Evolutionary conservation across 768 basidiomycete genomes (phyloP).

Genomic region (Naganishia randhawae): DNA sequence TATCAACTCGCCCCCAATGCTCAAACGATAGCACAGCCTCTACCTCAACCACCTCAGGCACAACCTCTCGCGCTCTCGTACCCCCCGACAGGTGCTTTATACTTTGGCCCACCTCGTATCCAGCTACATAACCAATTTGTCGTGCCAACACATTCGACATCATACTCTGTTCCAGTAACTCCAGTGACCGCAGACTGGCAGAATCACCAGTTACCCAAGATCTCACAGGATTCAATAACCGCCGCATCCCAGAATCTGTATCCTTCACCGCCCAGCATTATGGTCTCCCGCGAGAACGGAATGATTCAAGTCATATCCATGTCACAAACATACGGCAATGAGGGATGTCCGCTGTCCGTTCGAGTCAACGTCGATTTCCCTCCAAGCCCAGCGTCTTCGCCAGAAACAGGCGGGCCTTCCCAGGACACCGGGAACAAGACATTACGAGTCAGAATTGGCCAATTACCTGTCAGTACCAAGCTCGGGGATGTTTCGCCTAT

Average conservation of each 20-base stretch:
- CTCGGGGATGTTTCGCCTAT: constrained; percentile 15
- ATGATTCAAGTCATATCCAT: constrained; percentile 18
- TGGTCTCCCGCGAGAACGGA: constrained; percentile 1
- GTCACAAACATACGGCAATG: constrained; percentile 14
- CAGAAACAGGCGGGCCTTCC: neutral
- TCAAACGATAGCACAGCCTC: neutral
- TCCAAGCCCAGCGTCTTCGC: constrained; percentile 12
- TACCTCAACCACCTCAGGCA: neutral
- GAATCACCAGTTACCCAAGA: neutral
- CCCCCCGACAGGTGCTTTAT: neutral
- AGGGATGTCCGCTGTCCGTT: constrained; percentile 13
- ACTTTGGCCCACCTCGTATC: neutral
- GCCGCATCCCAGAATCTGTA: constrained; percentile 6
- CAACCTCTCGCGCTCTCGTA: neutral
- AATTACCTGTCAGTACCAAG: constrained; percentile 10
- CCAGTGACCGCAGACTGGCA: neutral
- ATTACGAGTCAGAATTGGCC: constrained; percentile 10
- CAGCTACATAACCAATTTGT: neutral
- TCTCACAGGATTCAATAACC: neutral
- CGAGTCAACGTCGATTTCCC: constrained; percentile 17
- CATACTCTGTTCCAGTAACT: constrained; percentile 15
- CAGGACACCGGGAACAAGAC: constrained; percentile 15
- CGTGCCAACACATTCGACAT: neutral
- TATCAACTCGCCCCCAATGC: constrained; percentile 1
- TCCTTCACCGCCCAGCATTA: constrained; percentile 2